phyloP scores from a whole-genome alignment of 305 asterid species.

The Solanum hybrid region DNA sequence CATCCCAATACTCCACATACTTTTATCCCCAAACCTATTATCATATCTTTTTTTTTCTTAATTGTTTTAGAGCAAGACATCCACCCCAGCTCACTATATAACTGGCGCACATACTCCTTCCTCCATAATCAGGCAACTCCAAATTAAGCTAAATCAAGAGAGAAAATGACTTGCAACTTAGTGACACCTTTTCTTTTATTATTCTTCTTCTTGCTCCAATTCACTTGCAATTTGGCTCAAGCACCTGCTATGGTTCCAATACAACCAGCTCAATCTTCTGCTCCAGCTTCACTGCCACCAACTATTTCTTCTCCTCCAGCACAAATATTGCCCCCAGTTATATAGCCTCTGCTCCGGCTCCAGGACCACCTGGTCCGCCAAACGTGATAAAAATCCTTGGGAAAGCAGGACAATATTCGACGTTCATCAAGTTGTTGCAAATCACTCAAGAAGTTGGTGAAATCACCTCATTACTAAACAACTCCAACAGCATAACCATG shows the following conservation, averaged over 20 bases:
- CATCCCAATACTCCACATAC: not conserved
- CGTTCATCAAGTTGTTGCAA: constrained; percentile 29
- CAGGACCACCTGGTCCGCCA: constrained; percentile 17
- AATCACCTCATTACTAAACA: constrained; percentile 33
- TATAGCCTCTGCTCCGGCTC: not conserved
- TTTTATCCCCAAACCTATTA: not conserved
- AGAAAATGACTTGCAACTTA: constrained; percentile 5
- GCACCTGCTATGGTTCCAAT: constrained; percentile 22
- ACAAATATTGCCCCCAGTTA: not conserved
- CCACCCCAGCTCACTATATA: not conserved
- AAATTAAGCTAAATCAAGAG: not conserved
- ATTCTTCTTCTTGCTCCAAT: constrained; percentile 10
- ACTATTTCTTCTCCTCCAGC: not conserved
- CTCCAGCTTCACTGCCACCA: not conserved
- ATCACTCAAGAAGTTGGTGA: constrained; percentile 28
- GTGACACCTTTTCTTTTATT: not conserved
- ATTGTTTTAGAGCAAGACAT: not conserved
- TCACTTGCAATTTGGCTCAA: constrained; percentile 22
- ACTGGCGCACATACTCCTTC: not conserved
- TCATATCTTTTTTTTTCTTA: not conserved
- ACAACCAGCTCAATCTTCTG: not conserved
- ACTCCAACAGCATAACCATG: constrained; percentile 41
- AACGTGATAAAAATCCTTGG: constrained; percentile 33
- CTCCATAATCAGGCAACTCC: not conserved
- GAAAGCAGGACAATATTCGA: constrained; percentile 28